Conservation (phyloP, 495 filamentous ascomycete species). For the Penicillium flavigenum region DNA sequence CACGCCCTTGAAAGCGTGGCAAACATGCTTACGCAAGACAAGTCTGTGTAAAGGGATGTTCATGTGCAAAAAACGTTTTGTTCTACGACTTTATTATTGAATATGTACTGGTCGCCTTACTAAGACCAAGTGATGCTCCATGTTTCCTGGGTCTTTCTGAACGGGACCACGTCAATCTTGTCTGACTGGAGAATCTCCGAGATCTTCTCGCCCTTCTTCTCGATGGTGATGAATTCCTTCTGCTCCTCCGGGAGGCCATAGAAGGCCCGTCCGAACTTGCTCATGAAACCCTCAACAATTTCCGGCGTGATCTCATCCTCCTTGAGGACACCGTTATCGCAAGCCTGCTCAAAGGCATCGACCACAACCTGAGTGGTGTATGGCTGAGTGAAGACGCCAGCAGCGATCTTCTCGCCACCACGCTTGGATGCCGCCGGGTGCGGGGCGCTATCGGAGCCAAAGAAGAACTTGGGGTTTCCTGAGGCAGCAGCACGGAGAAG, state of each 20-base stretch:
- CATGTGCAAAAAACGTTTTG: slow-evolving; percentile 2
- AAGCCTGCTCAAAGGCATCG: slow-evolving; percentile 68
- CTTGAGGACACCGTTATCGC: slow-evolving; percentile 62
- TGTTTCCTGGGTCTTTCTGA: slow-evolving; percentile 62
- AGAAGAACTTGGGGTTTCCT: slow-evolving; percentile 79
- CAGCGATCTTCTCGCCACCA: slow-evolving; percentile 63
- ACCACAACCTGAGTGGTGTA: slow-evolving; percentile 74
- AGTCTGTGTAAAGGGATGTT: slow-evolving; percentile 15
- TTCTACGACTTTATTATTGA: slow-evolving; percentile 19
- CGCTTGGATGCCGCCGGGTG: slow-evolving; percentile 75
- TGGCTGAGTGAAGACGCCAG: slow-evolving; percentile 90
- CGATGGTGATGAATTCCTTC: slow-evolving; percentile 59
- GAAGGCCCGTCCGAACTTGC: slow-evolving; percentile 70
- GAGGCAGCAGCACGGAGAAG: slow-evolving; percentile 66
- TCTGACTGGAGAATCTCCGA: slow-evolving; percentile 48
- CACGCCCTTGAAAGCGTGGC: slow-evolving; percentile 47
- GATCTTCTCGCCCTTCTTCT: slow-evolving; percentile 60
- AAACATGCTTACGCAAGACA: slow-evolving; percentile 42
- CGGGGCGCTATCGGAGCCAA: slow-evolving; percentile 68
- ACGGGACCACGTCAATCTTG: slow-evolving; percentile 67
- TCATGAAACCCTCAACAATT: slow-evolving; percentile 70
- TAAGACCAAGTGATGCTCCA: slow-evolving; percentile 58
- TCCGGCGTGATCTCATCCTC: slow-evolving; percentile 69
- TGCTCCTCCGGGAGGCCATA: slow-evolving; percentile 57
- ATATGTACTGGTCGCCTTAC: slow-evolving; percentile 9